Evolutionary conservation across 164 flowering plant genomes (phyloP).

Genomic region (Platanus orientalis): DNA sequence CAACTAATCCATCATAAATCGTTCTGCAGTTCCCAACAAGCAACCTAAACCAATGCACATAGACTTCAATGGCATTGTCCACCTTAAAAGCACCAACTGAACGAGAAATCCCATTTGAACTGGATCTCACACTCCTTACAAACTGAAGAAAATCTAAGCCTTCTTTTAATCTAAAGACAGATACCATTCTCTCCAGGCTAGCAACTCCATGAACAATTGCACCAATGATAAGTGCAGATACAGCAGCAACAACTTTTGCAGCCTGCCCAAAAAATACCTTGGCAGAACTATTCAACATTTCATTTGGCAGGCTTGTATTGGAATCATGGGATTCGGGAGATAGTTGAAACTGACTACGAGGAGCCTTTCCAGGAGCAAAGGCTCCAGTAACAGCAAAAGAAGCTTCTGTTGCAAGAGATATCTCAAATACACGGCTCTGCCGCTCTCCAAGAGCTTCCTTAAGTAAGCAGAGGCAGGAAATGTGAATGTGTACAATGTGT

Average conservation of each 20-base stretch:
- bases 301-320: slow-evolving; percentile 47
- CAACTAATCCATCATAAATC: slow-evolving; percentile 75
- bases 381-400: slow-evolving; percentile 63
- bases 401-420: slow-evolving; percentile 90
- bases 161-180: slow-evolving; percentile 76
- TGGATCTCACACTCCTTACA: slow-evolving; percentile 55
- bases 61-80: slow-evolving; percentile 67
- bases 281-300: slow-evolving; percentile 37
- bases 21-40: slow-evolving; percentile 88
- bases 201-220: slow-evolving; percentile 76
- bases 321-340: slow-evolving; percentile 75
- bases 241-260: slow-evolving; percentile 64
- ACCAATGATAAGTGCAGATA: slow-evolving; percentile 84
- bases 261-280: slow-evolving; percentile 50
- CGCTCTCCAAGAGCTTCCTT: slow-evolving; percentile 98
- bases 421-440: slow-evolving; percentile 86
- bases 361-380: slow-evolving; percentile 61
- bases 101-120: slow-evolving; percentile 80
- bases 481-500: slow-evolving; percentile 57
- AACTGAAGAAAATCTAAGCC: slow-evolving; percentile 77
- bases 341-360: slow-evolving; percentile 66
- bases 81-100: slow-evolving; percentile 49
- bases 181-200: slow-evolving; percentile 85
- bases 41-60: slow-evolving; percentile 89
- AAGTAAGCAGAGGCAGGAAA: slow-evolving; percentile 67